A percentile compares a stretch with the other conserved stretches of the same genome.
Conservation (phyloP, 1,284 basidiomycete species). For the Cryptococcus floricola region DNA sequence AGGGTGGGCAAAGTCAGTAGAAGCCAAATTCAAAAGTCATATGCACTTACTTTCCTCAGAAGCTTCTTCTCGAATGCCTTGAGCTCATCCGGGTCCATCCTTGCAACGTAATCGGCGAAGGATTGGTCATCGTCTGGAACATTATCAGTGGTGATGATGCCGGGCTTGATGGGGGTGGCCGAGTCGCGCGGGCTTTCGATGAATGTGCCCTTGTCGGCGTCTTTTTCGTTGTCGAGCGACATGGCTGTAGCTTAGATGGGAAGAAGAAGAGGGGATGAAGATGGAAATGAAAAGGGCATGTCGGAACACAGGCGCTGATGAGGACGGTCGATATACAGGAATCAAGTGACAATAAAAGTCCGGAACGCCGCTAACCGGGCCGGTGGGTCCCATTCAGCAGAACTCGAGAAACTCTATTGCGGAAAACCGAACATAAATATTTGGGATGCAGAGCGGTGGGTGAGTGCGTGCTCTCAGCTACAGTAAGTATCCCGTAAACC, state of each 20-base stretch:
- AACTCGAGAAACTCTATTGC: too few species aligned
- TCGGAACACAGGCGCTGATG: too few species aligned
- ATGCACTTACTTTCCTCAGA: conserved; percentile 36
- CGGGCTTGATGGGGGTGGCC: conserved; percentile 7
- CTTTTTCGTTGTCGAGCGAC: too few species aligned
- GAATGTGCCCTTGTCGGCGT: conserved; percentile 1
- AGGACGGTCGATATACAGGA: too few species aligned
- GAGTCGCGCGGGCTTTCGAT: conserved; percentile 8
- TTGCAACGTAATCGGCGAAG: conserved; percentile 22
- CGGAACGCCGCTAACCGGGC: too few species aligned
- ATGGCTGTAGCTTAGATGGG: not conserved
- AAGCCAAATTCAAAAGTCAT: too few species aligned
- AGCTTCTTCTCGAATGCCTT: conserved; percentile 39
- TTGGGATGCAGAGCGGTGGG: too few species aligned
- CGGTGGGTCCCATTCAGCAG: too few species aligned
- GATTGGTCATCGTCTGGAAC: conserved; percentile 10
- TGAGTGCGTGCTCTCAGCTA: too few species aligned
- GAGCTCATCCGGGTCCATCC: conserved; percentile 40
- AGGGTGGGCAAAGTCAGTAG: not conserved
- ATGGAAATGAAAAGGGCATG: not conserved
- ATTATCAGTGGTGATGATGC: conserved; percentile 9
- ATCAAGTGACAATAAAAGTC: too few species aligned
- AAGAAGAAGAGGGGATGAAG: not conserved
- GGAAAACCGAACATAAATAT: too few species aligned
- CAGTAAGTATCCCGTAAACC: too few species aligned